Evolutionary conservation across 345 rosid genomes (phyloP).

Genomic region (Mercurialis annua): DNA sequence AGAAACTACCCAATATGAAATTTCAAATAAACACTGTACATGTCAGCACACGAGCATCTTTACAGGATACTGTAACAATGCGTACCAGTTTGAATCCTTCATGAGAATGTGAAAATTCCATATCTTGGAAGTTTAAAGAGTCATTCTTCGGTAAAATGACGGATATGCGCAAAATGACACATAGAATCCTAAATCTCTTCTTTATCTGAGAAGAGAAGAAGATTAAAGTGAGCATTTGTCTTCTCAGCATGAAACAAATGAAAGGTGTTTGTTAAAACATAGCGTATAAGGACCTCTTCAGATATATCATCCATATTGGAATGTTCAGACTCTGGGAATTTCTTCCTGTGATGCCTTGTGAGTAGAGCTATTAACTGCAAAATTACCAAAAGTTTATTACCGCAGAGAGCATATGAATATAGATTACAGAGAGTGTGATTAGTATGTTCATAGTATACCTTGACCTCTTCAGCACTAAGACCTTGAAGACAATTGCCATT

Average conservation of each 20-base stretch:
- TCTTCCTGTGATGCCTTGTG: slow-evolving; percentile 62
- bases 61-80: not conserved
- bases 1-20: not conserved
- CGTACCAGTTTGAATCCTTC: slow-evolving; percentile 54
- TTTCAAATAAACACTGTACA: not conserved
- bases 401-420: slow-evolving; percentile 1
- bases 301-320: slow-evolving; percentile 34
- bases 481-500: slow-evolving; percentile 57
- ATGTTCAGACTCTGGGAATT: slow-evolving; percentile 46
- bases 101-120: slow-evolving; percentile 32
- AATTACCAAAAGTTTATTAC: slow-evolving; percentile 16
- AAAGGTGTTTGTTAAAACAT: not conserved
- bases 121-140: slow-evolving; percentile 31
- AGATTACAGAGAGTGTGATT: slow-evolving; percentile 2
- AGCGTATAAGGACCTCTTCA: slow-evolving; percentile 39
- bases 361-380: slow-evolving; percentile 64
- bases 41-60: not conserved
- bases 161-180: slow-evolving; percentile 47
- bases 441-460: slow-evolving; percentile 39
- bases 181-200: slow-evolving; percentile 45
- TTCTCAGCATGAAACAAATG: slow-evolving; percentile 1
- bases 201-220: slow-evolving; percentile 34
- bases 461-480: slow-evolving; percentile 54
- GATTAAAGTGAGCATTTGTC: not conserved
- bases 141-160: slow-evolving; percentile 45